Percentiles rank a stretch among this genome's conserved stretches.
Conservation (phyloP, 2,329 filamentous ascomycete species). For the Pseudonectria buxi region DNA sequence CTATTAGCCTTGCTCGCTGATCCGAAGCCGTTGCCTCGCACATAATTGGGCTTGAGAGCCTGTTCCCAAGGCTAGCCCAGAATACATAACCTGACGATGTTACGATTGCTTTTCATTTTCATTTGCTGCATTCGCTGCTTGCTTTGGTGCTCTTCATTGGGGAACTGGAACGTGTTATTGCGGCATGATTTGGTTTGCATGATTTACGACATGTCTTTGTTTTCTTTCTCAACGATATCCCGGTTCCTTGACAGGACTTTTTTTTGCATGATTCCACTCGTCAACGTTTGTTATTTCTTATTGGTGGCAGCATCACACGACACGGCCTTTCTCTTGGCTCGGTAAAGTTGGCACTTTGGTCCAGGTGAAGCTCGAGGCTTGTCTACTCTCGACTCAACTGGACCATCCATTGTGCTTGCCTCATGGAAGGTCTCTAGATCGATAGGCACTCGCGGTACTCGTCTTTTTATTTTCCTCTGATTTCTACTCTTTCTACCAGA, state of each 20-base stretch:
- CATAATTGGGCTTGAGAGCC: not conserved
- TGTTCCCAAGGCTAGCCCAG: too few relatives aligned
- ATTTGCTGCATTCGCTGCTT: conserved; percentile 1
- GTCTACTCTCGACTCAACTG: not conserved
- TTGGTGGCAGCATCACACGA: conserved; percentile 7
- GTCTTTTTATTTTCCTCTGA: not conserved
- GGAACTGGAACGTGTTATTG: conserved; percentile 15
- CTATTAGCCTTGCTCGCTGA: conserved; percentile 21
- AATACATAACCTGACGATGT: not conserved
- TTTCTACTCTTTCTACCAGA: not conserved
- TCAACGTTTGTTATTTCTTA: conserved; percentile 2
- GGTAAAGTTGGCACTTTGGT: too few relatives aligned
- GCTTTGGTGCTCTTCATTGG: conserved; percentile 1
- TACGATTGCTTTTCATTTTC: not conserved
- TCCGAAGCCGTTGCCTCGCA: not conserved
- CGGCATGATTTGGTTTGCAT: conserved; percentile 14
- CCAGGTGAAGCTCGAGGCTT: too few relatives aligned
- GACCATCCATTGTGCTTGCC: not conserved
- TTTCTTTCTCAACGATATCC: conserved; percentile 14
- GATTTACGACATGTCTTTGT: conserved; percentile 15
- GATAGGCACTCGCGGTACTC: not conserved
- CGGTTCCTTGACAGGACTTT: conserved; percentile 2
- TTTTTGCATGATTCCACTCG: conserved; percentile 4
- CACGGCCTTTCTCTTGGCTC: too few relatives aligned
- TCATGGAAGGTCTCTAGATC: not conserved